Conservation (phyloP, 306 rosid genomes). For the Trifolium fragiferum region DNA sequence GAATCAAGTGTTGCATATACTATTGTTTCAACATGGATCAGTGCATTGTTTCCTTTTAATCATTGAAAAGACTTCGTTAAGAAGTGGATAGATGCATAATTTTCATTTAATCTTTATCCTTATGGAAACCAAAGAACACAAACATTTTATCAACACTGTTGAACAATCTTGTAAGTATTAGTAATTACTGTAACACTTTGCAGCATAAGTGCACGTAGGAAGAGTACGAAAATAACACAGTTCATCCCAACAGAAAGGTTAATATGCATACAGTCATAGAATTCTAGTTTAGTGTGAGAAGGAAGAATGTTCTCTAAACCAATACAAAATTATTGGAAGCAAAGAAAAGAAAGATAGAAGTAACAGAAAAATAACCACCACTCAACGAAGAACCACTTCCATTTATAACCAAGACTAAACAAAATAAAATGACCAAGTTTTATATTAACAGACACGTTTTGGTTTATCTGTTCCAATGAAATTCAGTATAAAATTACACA, state of each 20-base stretch:
- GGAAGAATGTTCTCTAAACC: not conserved
- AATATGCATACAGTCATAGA: not conserved
- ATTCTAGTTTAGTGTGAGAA: not conserved
- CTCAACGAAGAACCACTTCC: not conserved
- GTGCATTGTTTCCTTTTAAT: not conserved
- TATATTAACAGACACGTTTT: not conserved
- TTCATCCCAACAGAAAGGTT: not conserved
- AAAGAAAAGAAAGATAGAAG: slow-evolving; percentile 2
- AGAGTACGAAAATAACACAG: not conserved
- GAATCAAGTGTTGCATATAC: not conserved
- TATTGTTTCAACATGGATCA: too few relatives aligned
- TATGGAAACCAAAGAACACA: not conserved
- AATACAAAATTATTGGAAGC: not conserved
- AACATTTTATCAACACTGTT: not conserved
- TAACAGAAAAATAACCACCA: not conserved
- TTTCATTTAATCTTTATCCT: slow-evolving; percentile 3
- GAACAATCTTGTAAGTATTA: not conserved
- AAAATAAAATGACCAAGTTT: not conserved
- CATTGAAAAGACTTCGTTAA: not conserved
- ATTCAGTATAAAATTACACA: slow-evolving; percentile 19
- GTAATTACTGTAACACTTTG: not conserved
- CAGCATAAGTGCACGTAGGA: not conserved
- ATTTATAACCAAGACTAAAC: not conserved
- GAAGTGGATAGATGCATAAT: not conserved
- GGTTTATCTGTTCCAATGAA: slow-evolving; percentile 16